Evolutionary conservation across 108 stramenopile species (phyloP).

Genomic region (Nannochloropsis salina): DNA sequence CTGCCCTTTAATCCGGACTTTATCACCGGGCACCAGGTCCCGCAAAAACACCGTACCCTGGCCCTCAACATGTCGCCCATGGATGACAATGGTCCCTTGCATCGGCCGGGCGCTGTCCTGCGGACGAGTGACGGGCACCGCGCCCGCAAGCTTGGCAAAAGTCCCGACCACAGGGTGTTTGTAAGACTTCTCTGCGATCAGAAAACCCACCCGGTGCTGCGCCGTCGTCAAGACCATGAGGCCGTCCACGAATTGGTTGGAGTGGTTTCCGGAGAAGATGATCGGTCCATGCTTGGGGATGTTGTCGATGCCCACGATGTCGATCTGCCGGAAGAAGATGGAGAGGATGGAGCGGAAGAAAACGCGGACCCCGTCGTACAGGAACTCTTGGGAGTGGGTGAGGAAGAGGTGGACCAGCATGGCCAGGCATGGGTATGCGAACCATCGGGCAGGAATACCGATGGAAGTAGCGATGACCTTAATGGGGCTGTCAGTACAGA

Average conservation of each 20-base stretch:
- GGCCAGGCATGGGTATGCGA: conserved; percentile 60
- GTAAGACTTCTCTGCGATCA: conserved; percentile 88
- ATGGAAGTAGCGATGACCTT: conserved; percentile 80
- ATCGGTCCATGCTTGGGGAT: conserved; percentile 84
- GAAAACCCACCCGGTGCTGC: conserved; percentile 73
- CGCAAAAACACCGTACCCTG: conserved; percentile 58
- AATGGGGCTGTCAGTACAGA: conserved; percentile 61
- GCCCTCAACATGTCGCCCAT: conserved; percentile 37
- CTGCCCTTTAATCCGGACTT: conserved; percentile 55
- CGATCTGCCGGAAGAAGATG: conserved; percentile 67
- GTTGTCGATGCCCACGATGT: conserved; percentile 78
- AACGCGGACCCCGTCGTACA: conserved; percentile 60
- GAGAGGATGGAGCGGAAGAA: conserved; percentile 56
- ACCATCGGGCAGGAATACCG: conserved; percentile 63
- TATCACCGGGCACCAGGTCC: conserved; percentile 65
- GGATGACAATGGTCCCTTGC: conserved; percentile 1
- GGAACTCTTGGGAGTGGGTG: conserved; percentile 66
- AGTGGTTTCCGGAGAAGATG: conserved; percentile 90
- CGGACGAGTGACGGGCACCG: conserved; percentile 84
- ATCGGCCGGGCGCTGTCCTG: conserved; percentile 62
- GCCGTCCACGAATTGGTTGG: conserved; percentile 94
- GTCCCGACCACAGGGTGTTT: conserved; percentile 78
- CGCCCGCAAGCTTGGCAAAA: conserved; percentile 81
- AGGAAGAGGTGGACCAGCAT: conserved; percentile 68
- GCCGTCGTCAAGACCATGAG: conserved; percentile 79